Base-by-base conservation (phyloP, 1,139 yeast genomes). In the Arxiozyma slooffiae region DNA sequence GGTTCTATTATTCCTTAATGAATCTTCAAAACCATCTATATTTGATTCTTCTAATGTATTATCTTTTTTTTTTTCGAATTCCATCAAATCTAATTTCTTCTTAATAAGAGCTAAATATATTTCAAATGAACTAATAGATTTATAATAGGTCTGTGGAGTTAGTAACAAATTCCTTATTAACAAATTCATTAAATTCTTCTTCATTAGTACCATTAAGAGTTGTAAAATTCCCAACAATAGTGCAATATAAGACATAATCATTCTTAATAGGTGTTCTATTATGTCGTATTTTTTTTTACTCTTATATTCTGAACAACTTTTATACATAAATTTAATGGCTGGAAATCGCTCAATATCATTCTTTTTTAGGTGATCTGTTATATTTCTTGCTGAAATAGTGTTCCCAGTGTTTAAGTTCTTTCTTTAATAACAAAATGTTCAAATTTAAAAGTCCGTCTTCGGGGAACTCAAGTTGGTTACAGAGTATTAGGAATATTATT, bases 101-200 rank as follows among this genome's bases (percentile, higher is more conserved):
- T 60, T 60, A 6, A 60, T 53, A 7, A 69, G 67, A 3, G 69
- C 64, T 7, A 66, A 41, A 20, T 54, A 56, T 58, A 64, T 56
- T 38, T 66, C 70, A 39, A 66, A 61, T 16, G 66, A 58, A 43
- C 68, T 60, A 18, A 65, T 57, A 7, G 66, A 60, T 48, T 63
- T 64, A 4, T 69, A 69, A 43, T 60, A 57, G 20, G 66, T 59
- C 48, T 67, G 70, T 4, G 70, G 70, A 0, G 70, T 67, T 11
- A 69, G 70, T n/a, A 1, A 69, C 70, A 36, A 66, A 42, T 7
- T 42, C 45, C 21, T 41, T 38, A 41, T 41, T 41, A 8, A 41
- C 14, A 11, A 23, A 5, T 14, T 16, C 42, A 5, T 30, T 30
- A 30, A 30, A 30, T 16, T 34, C 30, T n/a, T 36, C 23, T 36